These are phyloP conservation scores for Orbilia ellipsospora DNA, from an alignment of 2,329 filamentous ascomycete genomes.

Conservation along the genomic window DNA sequence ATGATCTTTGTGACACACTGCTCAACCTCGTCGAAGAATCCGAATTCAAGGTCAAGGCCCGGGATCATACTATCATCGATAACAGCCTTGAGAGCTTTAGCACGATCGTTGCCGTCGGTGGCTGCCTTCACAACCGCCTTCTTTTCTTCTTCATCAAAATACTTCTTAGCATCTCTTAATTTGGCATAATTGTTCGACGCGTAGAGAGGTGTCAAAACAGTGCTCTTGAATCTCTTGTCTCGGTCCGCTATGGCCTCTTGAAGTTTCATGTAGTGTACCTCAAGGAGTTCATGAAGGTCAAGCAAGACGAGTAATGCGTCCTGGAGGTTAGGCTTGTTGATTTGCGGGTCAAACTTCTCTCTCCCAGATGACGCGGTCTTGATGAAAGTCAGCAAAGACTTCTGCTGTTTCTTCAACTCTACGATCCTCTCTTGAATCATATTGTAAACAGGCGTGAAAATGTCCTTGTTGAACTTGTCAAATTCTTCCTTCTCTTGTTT, in stretches of 20 bases:
- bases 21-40: slow-evolving; percentile 53
- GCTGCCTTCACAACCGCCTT: slow-evolving; percentile 55
- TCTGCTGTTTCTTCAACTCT: slow-evolving; percentile 58
- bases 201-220: slow-evolving; percentile 58
- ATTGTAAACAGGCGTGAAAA: slow-evolving; percentile 59
- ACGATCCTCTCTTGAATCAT: slow-evolving; percentile 59
- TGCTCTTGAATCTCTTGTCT: slow-evolving; percentile 58
- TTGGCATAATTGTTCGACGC: slow-evolving; percentile 58
- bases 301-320: slow-evolving; percentile 56
- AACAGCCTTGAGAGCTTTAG: slow-evolving; percentile 45
- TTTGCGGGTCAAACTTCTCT: slow-evolving; percentile 45
- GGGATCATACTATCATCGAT: slow-evolving; percentile 55
- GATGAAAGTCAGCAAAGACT: slow-evolving; percentile 55
- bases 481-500: slow-evolving; percentile 59
- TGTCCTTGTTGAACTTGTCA: slow-evolving; percentile 58
- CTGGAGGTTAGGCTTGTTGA: slow-evolving; percentile 56
- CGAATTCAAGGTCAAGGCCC: slow-evolving; percentile 53
- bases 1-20: slow-evolving; percentile 44
- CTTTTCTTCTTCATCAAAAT: slow-evolving; percentile 60
- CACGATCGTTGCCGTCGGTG: slow-evolving; percentile 47
- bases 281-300: slow-evolving; percentile 56
- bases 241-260: slow-evolving; percentile 57
- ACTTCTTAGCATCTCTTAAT: slow-evolving; percentile 59
- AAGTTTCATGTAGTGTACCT: slow-evolving; percentile 58
- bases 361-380: slow-evolving; percentile 51